Conservation (phyloP, 2,329 filamentous ascomycete genomes). For the Nothopassalora personata region DNA sequence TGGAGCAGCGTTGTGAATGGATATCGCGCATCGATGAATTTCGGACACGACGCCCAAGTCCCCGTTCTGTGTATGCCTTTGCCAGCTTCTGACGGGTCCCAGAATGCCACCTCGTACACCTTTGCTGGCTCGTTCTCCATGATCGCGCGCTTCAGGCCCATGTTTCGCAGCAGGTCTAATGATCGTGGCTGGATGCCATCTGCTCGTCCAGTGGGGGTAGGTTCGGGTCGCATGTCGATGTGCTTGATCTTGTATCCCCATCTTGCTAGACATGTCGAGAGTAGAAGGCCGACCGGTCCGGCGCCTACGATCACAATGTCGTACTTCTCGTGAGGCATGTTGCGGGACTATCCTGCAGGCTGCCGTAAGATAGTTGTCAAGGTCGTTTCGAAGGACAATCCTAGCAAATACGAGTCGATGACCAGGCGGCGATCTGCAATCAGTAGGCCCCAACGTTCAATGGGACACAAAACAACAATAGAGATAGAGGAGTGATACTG, state of each 20-base stretch:
- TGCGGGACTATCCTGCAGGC: neutral
- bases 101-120: constrained; percentile 68
- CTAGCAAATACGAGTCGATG: neutral
- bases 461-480: neutral
- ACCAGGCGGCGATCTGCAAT: constrained; percentile 4
- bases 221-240: constrained; percentile 83
- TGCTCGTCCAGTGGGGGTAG: constrained; percentile 78
- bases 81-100: constrained; percentile 51
- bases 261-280: constrained; percentile 80
- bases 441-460: neutral
- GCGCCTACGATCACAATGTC: constrained; percentile 81
- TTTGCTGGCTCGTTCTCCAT: constrained; percentile 84
- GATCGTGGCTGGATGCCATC: constrained; percentile 91
- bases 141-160: constrained; percentile 80
- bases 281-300: constrained; percentile 79
- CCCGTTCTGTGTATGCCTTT: constrained; percentile 57
- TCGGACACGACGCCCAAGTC: constrained; percentile 81
- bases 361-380: neutral
- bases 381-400: neutral
- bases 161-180: constrained; percentile 78
- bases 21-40: constrained; percentile 65
- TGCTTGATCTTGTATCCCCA: constrained; percentile 96
- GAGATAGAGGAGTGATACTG: neutral
- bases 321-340: constrained; percentile 44
- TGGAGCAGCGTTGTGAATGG: constrained; percentile 60